phyloP scores from a whole-genome alignment of 805 yeast genomes.

The Wickerhamiella galacta region DNA sequence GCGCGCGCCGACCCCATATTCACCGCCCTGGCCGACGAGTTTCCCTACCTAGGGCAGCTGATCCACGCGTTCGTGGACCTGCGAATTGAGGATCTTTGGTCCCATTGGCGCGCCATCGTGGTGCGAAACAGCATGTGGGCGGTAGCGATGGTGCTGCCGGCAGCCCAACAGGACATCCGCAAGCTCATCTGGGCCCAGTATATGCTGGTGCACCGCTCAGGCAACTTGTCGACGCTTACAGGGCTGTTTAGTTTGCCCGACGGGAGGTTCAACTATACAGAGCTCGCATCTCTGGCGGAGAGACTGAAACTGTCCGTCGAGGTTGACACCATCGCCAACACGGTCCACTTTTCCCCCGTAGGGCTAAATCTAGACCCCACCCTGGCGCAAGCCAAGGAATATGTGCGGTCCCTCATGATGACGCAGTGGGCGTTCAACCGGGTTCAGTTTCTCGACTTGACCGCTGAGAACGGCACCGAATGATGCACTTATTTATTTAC shows the following conservation, averaged over 20 bases:
- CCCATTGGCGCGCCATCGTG: neutral
- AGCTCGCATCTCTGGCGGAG: slow-evolving; percentile 1
- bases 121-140: neutral
- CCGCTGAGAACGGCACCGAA: too few relatives aligned
- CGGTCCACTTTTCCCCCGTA: neutral
- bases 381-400: too few relatives aligned
- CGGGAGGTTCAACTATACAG: neutral
- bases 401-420: too few relatives aligned
- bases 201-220: neutral
- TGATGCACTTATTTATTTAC: neutral
- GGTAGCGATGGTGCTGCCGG: slow-evolving; percentile 1
- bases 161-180: neutral
- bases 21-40: neutral
- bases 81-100: neutral
- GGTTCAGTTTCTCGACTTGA: too few relatives aligned
- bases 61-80: slow-evolving; percentile 1
- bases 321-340: slow-evolving; percentile 1
- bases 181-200: neutral
- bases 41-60: neutral
- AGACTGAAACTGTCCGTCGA: neutral
- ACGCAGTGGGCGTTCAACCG: too few relatives aligned
- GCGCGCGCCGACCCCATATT: slow-evolving; percentile 1
- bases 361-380: too few relatives aligned
- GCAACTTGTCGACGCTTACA: neutral
- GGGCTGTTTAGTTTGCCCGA: neutral